Percentiles rank a stretch among this genome's conserved stretches.
phyloP scores from a whole-genome alignment of 306 rosid species.

The Oemleria cerasiformis region DNA sequence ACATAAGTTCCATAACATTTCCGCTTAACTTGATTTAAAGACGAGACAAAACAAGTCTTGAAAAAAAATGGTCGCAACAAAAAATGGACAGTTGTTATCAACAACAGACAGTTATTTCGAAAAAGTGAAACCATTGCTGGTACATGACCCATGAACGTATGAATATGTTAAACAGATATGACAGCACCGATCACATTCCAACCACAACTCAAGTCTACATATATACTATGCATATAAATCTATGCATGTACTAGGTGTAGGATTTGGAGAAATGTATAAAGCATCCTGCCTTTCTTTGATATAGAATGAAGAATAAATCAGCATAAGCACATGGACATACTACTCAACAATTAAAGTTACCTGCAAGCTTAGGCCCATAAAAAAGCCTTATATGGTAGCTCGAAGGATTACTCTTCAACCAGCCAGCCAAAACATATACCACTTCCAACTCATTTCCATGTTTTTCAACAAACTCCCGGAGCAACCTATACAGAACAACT shows the following conservation, averaged over 20 bases:
- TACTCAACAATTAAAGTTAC: conserved; percentile 28
- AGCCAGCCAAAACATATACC: conserved; percentile 78
- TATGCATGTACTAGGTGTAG: neutral
- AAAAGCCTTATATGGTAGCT: conserved; percentile 79
- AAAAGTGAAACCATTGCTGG: neutral
- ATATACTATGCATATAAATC: neutral
- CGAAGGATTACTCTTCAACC: conserved; percentile 67
- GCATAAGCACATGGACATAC: neutral
- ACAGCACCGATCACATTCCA: neutral
- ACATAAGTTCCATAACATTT: conserved; percentile 17
- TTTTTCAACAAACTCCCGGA: conserved; percentile 71
- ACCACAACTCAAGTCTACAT: conserved; percentile 1
- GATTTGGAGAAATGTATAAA: neutral
- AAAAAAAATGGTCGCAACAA: too few species aligned
- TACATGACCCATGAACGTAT: neutral
- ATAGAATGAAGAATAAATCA: neutral
- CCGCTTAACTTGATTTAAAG: conserved; percentile 20
- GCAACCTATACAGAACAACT: conserved; percentile 58
- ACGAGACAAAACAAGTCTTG: neutral
- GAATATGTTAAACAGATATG: neutral
- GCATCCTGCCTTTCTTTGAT: neutral
- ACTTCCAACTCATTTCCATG: conserved; percentile 68
- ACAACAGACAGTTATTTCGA: too few species aligned
- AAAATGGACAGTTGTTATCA: too few species aligned
- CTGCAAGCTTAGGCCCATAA: conserved; percentile 64